Conservation (phyloP, 2,329 filamentous ascomycete species). For the Pezicula radicicola region DNA sequence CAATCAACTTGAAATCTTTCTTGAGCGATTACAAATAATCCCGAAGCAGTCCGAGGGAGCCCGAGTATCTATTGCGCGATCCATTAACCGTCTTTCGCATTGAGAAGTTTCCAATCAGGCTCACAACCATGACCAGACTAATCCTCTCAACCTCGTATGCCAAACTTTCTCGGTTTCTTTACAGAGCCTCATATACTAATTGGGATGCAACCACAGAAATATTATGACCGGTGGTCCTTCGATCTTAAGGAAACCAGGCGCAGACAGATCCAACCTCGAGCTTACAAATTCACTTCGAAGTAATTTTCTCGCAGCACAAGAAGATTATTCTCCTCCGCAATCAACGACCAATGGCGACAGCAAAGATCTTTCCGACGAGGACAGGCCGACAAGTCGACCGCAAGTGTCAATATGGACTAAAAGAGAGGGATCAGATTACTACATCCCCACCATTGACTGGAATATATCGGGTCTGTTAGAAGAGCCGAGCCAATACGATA, state of each 20-base stretch:
- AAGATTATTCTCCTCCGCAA: slow-evolving; percentile 45
- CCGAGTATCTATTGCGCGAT: too few relatives aligned
- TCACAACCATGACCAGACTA: slow-evolving; percentile 63
- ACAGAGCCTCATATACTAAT: slow-evolving; percentile 9
- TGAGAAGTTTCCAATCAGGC: neutral
- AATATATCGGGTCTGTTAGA: slow-evolving; percentile 70
- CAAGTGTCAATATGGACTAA: slow-evolving; percentile 62
- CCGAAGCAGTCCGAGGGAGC: too few relatives aligned
- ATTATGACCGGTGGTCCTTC: slow-evolving; percentile 75
- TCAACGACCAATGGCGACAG: slow-evolving; percentile 34
- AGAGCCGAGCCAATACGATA: slow-evolving; percentile 82
- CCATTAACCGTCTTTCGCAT: neutral
- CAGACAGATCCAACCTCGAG: slow-evolving; percentile 87
- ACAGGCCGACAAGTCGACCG: slow-evolving; percentile 22
- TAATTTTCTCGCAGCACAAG: slow-evolving; percentile 75
- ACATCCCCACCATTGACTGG: slow-evolving; percentile 77
- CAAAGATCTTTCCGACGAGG: slow-evolving; percentile 27
- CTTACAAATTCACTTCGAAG: slow-evolving; percentile 82
- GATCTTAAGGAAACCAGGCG: slow-evolving; percentile 74
- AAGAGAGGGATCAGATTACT: slow-evolving; percentile 57
- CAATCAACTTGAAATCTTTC: too few relatives aligned
- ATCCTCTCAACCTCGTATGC: slow-evolving; percentile 82
- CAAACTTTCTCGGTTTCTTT: slow-evolving; percentile 16
- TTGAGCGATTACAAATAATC: too few relatives aligned
- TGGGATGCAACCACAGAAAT: slow-evolving; percentile 20